A percentile compares a stretch with the other conserved stretches of the same genome.
phyloP scores from a whole-genome alignment of 169 alveolate genomes.

The Perkinsus olseni region DNA sequence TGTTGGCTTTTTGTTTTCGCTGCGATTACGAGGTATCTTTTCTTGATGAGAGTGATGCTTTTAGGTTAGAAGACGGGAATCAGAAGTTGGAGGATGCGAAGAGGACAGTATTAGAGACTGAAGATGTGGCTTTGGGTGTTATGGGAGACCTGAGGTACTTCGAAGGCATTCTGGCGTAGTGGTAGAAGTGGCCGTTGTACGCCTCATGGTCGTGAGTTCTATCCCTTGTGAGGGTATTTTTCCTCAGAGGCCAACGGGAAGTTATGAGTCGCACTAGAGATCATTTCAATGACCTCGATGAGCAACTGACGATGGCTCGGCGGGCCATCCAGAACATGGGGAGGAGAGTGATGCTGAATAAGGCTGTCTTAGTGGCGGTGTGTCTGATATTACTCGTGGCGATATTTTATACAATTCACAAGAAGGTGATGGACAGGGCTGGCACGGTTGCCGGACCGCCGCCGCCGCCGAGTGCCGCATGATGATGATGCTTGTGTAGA shows the following conservation, averaged over 20 bases:
- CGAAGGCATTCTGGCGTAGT: not conserved
- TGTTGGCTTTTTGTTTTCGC: too few species aligned
- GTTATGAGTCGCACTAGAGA: not conserved
- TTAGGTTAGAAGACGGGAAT: not conserved
- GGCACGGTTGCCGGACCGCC: too few species aligned
- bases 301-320: not conserved
- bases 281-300: not conserved
- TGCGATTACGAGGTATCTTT: not conserved
- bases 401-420: not conserved
- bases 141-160: not conserved
- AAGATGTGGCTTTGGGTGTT: not conserved
- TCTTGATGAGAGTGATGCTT: not conserved
- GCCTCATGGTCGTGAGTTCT: not conserved
- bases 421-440: not conserved
- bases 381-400: not conserved
- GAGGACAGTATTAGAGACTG: not conserved
- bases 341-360: not conserved
- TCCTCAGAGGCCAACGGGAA: not conserved
- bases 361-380: not conserved
- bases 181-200: not conserved
- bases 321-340: not conserved
- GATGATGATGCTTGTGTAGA: not conserved
- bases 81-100: not conserved
- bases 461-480: too few species aligned
- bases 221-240: not conserved